phyloP scores from a whole-genome alignment of 371 early-diverging fungal genomes.

The Mortierella polycephala region DNA sequence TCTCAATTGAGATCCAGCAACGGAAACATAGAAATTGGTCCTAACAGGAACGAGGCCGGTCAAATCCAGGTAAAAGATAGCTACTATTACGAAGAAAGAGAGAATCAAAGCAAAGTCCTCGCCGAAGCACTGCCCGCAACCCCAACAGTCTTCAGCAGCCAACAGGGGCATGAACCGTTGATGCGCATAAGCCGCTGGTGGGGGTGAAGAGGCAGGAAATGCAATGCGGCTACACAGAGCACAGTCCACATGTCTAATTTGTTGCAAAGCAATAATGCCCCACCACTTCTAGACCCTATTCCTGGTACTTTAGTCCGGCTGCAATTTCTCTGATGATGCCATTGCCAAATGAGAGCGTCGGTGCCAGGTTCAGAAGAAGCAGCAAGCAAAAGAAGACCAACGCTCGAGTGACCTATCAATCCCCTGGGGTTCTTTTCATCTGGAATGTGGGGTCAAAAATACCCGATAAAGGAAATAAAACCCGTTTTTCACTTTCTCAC shows the following conservation, averaged over 20 bases:
- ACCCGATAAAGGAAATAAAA: neutral
- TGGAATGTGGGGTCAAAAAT: neutral
- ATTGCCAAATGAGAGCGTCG: too few relatives aligned
- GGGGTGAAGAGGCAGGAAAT: neutral
- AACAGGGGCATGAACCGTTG: neutral
- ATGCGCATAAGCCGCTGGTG: neutral
- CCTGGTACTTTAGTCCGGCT: too few relatives aligned
- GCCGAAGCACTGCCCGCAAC: neutral
- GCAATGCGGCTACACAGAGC: neutral
- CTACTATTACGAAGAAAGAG: neutral
- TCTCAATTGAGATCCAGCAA: neutral
- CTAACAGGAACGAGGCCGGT: conserved; percentile 8
- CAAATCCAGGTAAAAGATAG: neutral
- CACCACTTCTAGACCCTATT: too few relatives aligned
- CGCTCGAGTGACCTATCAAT: too few relatives aligned
- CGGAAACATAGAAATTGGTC: neutral
- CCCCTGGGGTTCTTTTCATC: neutral
- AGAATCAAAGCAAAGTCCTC: neutral
- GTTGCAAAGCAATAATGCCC: too few relatives aligned
- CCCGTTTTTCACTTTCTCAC: neutral
- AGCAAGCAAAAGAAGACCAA: too few relatives aligned
- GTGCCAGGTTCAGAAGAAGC: too few relatives aligned
- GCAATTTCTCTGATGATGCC: too few relatives aligned
- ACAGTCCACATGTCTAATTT: neutral
- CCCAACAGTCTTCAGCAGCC: neutral